Evolutionary conservation across 2,329 filamentous ascomycete species (phyloP), one percentile per base, ranked within the genome.

Genomic region (Nannizziopsis arthrosporioides): DNA sequence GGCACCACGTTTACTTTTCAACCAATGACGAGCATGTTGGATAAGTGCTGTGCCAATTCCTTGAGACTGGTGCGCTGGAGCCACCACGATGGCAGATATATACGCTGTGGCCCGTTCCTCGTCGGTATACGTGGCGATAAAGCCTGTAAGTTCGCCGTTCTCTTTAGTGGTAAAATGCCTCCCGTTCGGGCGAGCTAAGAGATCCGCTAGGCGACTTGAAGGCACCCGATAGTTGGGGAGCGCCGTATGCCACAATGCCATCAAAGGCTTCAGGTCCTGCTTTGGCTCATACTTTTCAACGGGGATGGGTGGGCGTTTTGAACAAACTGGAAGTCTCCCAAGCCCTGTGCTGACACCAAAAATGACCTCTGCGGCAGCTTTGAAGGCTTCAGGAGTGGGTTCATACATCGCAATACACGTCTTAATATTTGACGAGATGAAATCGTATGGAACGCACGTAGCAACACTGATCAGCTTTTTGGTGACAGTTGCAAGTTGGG

Each of bases 381-480:
- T 54, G 48, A 71, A 71, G 2, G 68, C 68, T 40, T 68, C 65
- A 10, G 61, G 44, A 0, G 66, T 72, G 11, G 68, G 68, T 44
- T 72, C 69, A 44, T 71, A 70, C 5, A 65, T 70, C 5, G 66
- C 55, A 31, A 72, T 60, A 43, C 71, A 71, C 14, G 68, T 71
- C 44, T 60, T 59, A 27, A 69, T 59, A 6, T 54, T 55, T 1
- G 50, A 49, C 8, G 62, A 61, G 3, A 71, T 54, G 19, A 72
- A 69, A 50, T 72, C 69, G 47, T 70, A 71, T 1, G 69, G 68
- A 52, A 62, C 67, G 48, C 66, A 68, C 3, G 64, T 67, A 27
- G 68, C 68, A 51, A 72, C 58, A 9, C 60, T 56, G 39, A 71
- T 62, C 35, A 69, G 41, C 7, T 58, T 62, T 4, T 56, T 56